Percentiles rank a stretch among this genome's conserved stretches.
Conservation (phyloP, 345 rosid species). For the Populus alba region DNA sequence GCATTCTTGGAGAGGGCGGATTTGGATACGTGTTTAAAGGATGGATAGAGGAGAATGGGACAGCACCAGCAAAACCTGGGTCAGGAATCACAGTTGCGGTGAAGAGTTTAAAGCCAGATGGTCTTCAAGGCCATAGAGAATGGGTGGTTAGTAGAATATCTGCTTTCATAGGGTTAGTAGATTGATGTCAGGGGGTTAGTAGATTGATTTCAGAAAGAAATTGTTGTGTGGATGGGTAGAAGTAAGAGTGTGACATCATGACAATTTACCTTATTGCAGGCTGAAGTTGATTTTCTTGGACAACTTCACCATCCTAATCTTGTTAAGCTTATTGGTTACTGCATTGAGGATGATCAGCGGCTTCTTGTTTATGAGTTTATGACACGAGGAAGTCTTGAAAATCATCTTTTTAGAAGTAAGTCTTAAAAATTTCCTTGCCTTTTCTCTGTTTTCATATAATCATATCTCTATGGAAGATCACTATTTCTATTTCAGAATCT, state of each 20-base stretch:
- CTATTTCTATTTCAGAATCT: not conserved
- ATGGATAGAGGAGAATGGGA: constrained; percentile 38
- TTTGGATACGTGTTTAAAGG: constrained; percentile 36
- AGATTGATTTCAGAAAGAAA: constrained; percentile 25
- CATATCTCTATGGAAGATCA: not conserved
- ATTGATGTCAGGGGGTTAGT: constrained; percentile 40
- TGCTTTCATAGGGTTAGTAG: constrained; percentile 47
- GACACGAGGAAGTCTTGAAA: constrained; percentile 37
- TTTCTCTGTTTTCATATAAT: not conserved
- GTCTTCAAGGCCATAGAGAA: constrained; percentile 38
- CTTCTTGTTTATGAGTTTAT: constrained; percentile 34
- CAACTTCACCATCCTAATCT: constrained; percentile 34
- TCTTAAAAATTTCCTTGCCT: not conserved
- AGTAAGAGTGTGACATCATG: constrained; percentile 13
- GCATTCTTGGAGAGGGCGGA: constrained; percentile 40
- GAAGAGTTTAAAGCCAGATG: constrained; percentile 37
- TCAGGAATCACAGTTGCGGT: constrained; percentile 35
- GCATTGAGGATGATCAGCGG: constrained; percentile 35
- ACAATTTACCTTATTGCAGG: constrained; percentile 29
- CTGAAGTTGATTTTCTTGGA: constrained; percentile 36
- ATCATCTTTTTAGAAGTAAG: constrained; percentile 38
- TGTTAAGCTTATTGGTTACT: constrained; percentile 36
- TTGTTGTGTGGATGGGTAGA: constrained; percentile 13
- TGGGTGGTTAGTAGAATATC: constrained; percentile 44
- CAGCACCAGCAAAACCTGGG: constrained; percentile 34